Percentiles rank a stretch among this genome's conserved stretches.
These are phyloP conservation scores for Porphyra umbilicalis DNA, from an alignment of 31 red algal species.

Conservation along the genomic window DNA sequence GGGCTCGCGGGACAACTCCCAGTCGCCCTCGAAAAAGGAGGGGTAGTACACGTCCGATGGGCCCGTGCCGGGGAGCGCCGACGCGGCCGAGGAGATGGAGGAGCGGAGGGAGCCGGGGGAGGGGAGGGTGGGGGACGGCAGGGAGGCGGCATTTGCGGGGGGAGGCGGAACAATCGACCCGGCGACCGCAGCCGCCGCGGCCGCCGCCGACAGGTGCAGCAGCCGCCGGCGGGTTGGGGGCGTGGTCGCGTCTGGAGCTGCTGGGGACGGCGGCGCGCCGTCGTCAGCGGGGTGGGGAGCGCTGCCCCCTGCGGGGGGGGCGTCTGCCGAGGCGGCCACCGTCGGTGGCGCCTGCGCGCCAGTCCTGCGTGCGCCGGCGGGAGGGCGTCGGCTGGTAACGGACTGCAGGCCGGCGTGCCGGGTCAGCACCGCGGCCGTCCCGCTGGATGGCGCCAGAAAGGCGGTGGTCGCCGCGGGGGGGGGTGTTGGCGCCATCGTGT, in stretches of 20 bases:
- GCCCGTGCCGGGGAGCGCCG: slow-evolving; percentile 28
- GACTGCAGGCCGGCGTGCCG: too few species aligned
- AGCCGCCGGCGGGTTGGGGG: background rate
- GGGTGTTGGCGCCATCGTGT: too few species aligned
- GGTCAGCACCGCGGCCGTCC: too few species aligned
- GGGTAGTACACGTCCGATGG: slow-evolving; percentile 52
- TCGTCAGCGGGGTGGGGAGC: too few species aligned
- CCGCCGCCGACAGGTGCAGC: background rate
- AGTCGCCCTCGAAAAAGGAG: slow-evolving; percentile 28
- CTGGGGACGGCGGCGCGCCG: too few species aligned
- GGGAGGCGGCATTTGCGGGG: background rate
- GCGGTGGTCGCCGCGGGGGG: too few species aligned
- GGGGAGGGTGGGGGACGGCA: background rate
- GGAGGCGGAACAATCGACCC: background rate
- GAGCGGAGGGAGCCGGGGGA: slow-evolving; percentile 18
- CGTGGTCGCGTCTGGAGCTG: too few species aligned
- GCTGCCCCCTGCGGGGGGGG: background rate
- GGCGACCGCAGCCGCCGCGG: background rate
- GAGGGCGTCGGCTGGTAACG: too few species aligned
- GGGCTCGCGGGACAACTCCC: slow-evolving; percentile 31
- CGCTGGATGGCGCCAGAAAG: too few species aligned
- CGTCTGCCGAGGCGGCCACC: background rate
- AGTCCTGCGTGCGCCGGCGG: too few species aligned
- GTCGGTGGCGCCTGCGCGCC: too few species aligned
- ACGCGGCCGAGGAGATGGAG: slow-evolving; percentile 21